Evolutionary conservation across 176 grass and related monocot species (phyloP), one percentile per base, ranked within the genome.

Genomic region (Oryza coarctata): DNA sequence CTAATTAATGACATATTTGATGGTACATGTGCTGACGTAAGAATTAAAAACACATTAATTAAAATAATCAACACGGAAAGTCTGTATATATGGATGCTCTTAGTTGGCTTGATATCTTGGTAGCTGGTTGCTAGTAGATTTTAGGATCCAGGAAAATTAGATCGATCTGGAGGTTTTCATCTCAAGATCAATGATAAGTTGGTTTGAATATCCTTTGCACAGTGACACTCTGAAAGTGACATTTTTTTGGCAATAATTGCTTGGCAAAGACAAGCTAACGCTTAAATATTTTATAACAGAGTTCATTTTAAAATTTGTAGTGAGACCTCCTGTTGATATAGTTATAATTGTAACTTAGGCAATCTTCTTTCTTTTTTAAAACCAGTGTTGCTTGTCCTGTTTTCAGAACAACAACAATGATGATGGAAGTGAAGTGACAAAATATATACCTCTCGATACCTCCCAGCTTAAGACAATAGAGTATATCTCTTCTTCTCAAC

Each of bases 101-200:
- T 25, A 60, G 11, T 7, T 49, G 45, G 14, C 7, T 60, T 60
- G 22, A 60, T 23, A n/a, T 60, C 55, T 60, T 25, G 55, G n/a
- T 23, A 60, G 55, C n/a, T 60, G 55, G 22, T 60, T 60, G 22
- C n/a, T 9, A n/a, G n/a, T 25, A 25, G 20, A 60, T 60, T 71
- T 27, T 1, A 15, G n/a, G 38, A 27, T 5, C 12, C 5, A 71
- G 0, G 40, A n/a, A 68, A 29, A 29, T 28, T 72, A 3, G 11
- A 68, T 79, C 13, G 63, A 68, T 35, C 2, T 34, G 40, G 30
- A 8, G 11, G 29, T 17, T 79, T 6, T 33, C 63, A 17, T 67
- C 32, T 79, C 18, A 10, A 7, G 43, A 23, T 64, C 33, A 47
- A 79, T 68, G 76, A 66, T 79, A 79, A 66, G 62, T 66, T 79